Evolutionary conservation across 768 basidiomycete species (phyloP).

Genomic region (Serendipita sp.): DNA sequence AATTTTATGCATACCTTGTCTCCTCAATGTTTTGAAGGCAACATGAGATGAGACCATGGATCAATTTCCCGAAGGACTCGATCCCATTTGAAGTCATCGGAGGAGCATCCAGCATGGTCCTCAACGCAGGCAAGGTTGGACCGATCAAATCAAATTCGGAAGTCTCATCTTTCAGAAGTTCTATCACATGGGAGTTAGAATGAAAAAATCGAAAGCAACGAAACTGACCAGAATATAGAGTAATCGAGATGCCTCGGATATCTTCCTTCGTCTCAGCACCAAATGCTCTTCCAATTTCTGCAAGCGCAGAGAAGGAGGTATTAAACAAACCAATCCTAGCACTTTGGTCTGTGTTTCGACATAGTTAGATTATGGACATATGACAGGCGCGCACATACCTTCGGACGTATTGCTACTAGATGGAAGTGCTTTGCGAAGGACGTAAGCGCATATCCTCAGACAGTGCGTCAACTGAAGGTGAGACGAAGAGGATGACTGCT

Average conservation of each 20-base stretch:
- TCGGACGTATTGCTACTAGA: constrained; percentile 31
- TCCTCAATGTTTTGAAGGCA: constrained; percentile 78
- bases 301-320: constrained; percentile 44
- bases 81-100: constrained; percentile 20
- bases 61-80: constrained; percentile 31
- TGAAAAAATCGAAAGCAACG: not conserved
- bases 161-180: constrained; percentile 74
- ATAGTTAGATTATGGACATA: not conserved
- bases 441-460: constrained; percentile 65
- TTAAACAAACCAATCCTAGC: constrained; percentile 31
- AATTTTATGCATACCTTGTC: constrained; percentile 52
- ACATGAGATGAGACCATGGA: constrained; percentile 72
- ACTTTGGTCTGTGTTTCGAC: not conserved
- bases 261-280: constrained; percentile 48
- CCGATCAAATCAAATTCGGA: constrained; percentile 64
- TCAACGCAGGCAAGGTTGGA: constrained; percentile 66
- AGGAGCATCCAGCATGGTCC: constrained; percentile 47
- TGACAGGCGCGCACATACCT: constrained; percentile 25
- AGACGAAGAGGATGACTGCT: not conserved
- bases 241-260: constrained; percentile 58
- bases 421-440: constrained; percentile 56
- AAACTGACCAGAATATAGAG: constrained; percentile 56
- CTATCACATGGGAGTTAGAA: constrained; percentile 21
- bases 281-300: constrained; percentile 40
- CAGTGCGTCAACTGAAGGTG: constrained; percentile 41